phyloP scores from a whole-genome alignment of 768 basidiomycete species.

The Tylopilus vinaceipallidus region DNA sequence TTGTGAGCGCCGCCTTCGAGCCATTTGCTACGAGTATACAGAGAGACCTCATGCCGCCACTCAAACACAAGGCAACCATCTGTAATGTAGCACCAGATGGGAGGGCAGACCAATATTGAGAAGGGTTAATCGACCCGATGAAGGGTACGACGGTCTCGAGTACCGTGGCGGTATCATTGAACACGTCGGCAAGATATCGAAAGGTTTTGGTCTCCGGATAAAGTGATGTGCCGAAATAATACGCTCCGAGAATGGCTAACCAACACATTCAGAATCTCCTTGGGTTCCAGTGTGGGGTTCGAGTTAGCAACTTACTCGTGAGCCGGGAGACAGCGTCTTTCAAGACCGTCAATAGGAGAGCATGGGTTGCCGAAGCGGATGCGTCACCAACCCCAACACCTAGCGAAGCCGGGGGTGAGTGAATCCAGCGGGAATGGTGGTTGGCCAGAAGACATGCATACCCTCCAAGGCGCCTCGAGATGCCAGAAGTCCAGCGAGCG shows the following conservation, averaged over 20 bases:
- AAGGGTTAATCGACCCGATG: constrained; percentile 34
- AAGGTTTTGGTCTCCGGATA: constrained; percentile 72
- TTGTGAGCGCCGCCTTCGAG: constrained; percentile 65
- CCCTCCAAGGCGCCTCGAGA: constrained; percentile 70
- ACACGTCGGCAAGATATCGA: constrained; percentile 62
- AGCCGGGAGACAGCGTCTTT: constrained; percentile 64
- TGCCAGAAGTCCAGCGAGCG: constrained; percentile 58
- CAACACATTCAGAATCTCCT: not conserved
- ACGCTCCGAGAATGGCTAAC: constrained; percentile 61
- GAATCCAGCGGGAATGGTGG: not conserved
- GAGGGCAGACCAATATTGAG: constrained; percentile 34
- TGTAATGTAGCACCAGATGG: constrained; percentile 37
- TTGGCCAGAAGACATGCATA: constrained; percentile 32
- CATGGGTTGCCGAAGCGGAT: constrained; percentile 62
- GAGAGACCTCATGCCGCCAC: constrained; percentile 55
- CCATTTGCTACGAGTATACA: constrained; percentile 67
- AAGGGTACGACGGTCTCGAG: constrained; percentile 61
- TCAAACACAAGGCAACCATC: constrained; percentile 51
- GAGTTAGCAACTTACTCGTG: constrained; percentile 45
- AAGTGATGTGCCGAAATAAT: constrained; percentile 60
- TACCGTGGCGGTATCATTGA: constrained; percentile 60
- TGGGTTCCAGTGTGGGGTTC: not conserved
- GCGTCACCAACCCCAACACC: constrained; percentile 69
- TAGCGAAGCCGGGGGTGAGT: constrained; percentile 29
- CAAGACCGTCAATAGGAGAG: constrained; percentile 60